These are phyloP conservation scores for Cadophora malorum DNA, from an alignment of 2,329 filamentous ascomycete species.

Conservation along the genomic window DNA sequence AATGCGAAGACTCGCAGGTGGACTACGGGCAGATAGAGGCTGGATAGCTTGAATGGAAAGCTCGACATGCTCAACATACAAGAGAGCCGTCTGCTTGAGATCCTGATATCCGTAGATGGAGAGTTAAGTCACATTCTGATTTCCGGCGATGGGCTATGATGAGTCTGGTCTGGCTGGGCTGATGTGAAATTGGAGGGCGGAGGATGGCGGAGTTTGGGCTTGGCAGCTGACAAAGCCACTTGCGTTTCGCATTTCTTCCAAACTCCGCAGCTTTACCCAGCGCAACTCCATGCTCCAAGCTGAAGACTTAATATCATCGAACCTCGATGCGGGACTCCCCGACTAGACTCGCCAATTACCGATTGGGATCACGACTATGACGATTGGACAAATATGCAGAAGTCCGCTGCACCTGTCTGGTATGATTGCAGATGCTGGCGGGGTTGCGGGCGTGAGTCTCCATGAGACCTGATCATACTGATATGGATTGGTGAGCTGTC, in stretches of 20 bases:
- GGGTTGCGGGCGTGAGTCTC: no score
- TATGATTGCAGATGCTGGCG: no score
- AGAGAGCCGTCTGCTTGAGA: not conserved
- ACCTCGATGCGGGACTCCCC: not conserved
- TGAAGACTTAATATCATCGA: not conserved
- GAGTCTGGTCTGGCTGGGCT: not conserved
- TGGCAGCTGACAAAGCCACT: slow-evolving; percentile 1
- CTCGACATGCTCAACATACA: not conserved
- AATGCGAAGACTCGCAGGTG: not conserved
- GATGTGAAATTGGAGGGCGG: not conserved
- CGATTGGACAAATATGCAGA: no score
- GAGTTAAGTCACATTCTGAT: not conserved
- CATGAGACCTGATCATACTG: no score
- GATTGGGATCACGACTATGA: no score
- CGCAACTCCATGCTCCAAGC: not conserved
- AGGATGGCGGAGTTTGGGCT: slow-evolving; percentile 3
- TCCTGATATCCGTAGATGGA: not conserved
- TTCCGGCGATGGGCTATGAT: no score
- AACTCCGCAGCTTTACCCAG: not conserved
- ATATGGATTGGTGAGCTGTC: no score
- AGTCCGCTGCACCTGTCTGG: no score
- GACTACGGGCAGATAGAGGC: not conserved
- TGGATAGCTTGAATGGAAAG: not conserved
- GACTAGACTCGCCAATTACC: not conserved
- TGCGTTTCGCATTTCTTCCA: not conserved